Evolutionary conservation across 306 rosid genomes (phyloP).

Genomic region (Prunus campanulata): DNA sequence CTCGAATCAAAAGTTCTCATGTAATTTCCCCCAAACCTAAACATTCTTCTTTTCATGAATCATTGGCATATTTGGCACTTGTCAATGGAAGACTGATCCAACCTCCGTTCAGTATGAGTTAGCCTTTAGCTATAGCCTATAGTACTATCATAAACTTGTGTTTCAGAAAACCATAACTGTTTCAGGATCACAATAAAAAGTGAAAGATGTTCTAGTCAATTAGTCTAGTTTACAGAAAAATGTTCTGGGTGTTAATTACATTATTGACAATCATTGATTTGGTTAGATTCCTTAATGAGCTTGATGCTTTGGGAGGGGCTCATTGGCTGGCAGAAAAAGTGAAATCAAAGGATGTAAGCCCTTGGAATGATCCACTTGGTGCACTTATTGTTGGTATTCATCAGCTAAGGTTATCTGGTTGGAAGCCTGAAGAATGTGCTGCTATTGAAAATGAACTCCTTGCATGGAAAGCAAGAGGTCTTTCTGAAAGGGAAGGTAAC

Average conservation of each 20-base stretch:
- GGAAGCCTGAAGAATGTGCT: slow-evolving; percentile 89
- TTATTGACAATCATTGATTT: slow-evolving; percentile 26
- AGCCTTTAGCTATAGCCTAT: background rate
- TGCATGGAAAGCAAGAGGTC: slow-evolving; percentile 85
- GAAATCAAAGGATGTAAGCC: slow-evolving; percentile 53
- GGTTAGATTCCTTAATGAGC: slow-evolving; percentile 71
- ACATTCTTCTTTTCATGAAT: background rate
- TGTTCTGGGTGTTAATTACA: slow-evolving; percentile 3
- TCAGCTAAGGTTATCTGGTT: slow-evolving; percentile 74
- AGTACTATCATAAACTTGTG: background rate
- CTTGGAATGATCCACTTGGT: slow-evolving; percentile 84
- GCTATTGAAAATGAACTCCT: slow-evolving; percentile 86
- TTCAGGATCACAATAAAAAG: too few species aligned
- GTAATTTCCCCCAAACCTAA: too few species aligned
- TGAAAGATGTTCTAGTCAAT: too few species aligned
- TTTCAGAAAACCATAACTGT: background rate
- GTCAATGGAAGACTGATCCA: background rate
- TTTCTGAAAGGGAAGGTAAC: slow-evolving; percentile 79
- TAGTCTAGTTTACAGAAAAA: too few species aligned
- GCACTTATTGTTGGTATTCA: slow-evolving; percentile 74
- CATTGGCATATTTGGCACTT: background rate
- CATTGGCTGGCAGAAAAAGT: slow-evolving; percentile 68
- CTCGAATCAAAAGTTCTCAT: too few species aligned
- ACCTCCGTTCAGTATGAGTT: background rate
- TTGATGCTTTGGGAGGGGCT: slow-evolving; percentile 79